phyloP scores from a whole-genome alignment of 1,139 yeast species.

The Saccharomyces hybrid region DNA sequence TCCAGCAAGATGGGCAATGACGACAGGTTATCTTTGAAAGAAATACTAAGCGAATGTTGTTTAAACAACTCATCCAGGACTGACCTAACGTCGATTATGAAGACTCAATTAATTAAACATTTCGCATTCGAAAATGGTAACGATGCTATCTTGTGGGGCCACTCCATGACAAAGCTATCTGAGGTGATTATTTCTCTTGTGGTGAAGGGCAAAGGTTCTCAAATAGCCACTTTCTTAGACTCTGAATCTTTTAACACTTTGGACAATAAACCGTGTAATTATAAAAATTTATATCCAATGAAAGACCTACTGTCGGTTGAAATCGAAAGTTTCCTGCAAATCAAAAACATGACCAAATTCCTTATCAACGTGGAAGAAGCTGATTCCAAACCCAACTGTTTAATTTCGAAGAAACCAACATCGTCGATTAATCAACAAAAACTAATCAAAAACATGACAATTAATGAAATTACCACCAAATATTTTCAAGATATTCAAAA shows the following conservation, averaged over 20 bases:
- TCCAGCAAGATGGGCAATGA: not conserved
- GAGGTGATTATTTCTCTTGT: conserved; percentile 70
- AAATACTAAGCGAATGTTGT: conserved; percentile 21
- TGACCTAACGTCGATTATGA: conserved; percentile 49
- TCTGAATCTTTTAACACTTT: conserved; percentile 34
- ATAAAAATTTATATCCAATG: conserved; percentile 59
- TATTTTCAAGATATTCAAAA: conserved; percentile 70
- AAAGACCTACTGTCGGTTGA: conserved; percentile 69
- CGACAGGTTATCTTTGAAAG: conserved; percentile 6
- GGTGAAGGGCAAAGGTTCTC: conserved; percentile 84
- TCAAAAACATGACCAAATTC: conserved; percentile 5
- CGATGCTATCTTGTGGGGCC: conserved; percentile 59
- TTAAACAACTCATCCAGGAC: conserved; percentile 52
- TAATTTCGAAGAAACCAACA: not conserved
- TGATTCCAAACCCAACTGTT: not conserved
- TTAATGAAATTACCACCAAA: conserved; percentile 67
- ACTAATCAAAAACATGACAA: conserved; percentile 60
- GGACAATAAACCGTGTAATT: conserved; percentile 26
- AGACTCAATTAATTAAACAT: conserved; percentile 42
- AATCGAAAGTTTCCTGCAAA: conserved; percentile 42
- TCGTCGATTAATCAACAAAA: conserved; percentile 5
- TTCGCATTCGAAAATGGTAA: conserved; percentile 43
- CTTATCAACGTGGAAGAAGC: conserved; percentile 11
- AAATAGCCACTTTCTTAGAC: conserved; percentile 47
- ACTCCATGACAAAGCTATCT: conserved; percentile 78